Conservation (phyloP, 2,329 filamentous ascomycete genomes). For the Clarireedia sp. region DNA sequence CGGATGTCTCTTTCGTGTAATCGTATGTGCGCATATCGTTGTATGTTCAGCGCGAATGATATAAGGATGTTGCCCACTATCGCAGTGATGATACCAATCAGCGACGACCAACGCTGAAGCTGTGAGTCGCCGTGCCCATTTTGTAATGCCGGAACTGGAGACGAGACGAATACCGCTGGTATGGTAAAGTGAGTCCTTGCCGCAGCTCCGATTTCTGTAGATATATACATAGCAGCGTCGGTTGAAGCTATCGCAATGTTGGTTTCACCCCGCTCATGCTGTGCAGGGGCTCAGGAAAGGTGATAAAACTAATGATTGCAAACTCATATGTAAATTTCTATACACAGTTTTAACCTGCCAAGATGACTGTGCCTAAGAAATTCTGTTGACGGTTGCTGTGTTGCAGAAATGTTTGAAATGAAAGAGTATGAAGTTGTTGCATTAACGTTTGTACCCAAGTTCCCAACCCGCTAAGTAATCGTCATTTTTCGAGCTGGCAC, state of each 20-base stretch:
- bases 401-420: not conserved
- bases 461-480: not conserved
- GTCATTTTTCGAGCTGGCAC: not conserved
- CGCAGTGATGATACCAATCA: conserved; percentile 90
- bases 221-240: conserved; percentile 26
- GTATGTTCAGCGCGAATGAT: conserved; percentile 90
- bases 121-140: conserved; percentile 36
- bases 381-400: not conserved
- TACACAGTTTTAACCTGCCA: not conserved
- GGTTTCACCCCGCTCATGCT: conserved; percentile 17
- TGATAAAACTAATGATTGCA: not conserved
- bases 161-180: not conserved
- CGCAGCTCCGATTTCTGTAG: conserved; percentile 15
- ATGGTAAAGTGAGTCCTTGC: conserved; percentile 13
- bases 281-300: conserved; percentile 8
- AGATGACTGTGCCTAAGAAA: not conserved
- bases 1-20: conserved; percentile 63
- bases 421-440: too few relatives aligned
- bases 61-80: conserved; percentile 92
- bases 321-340: not conserved
- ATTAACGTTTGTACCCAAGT: not conserved
- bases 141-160: not conserved
- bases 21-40: conserved; percentile 87
- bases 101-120: conserved; percentile 72
- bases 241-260: conserved; percentile 9